phyloP scores from a whole-genome alignment of 345 rosid species.

The Clarkia xantiana region DNA sequence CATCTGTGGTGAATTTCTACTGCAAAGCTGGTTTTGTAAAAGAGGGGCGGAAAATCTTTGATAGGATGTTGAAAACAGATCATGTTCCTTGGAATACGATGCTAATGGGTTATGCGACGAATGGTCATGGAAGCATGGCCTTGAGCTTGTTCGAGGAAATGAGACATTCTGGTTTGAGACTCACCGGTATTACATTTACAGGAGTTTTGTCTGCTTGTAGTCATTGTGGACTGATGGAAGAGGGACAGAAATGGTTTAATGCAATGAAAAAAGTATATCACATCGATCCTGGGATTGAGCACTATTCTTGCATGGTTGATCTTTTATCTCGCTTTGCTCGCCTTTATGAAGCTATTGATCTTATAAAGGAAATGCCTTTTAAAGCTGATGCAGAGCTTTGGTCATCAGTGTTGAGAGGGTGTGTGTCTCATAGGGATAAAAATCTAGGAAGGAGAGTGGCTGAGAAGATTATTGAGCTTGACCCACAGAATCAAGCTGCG shows the following conservation, averaged over 20 bases:
- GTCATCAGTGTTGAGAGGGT: constrained; percentile 67
- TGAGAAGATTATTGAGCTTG: constrained; percentile 48
- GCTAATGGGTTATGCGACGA: constrained; percentile 77
- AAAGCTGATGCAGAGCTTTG: constrained; percentile 54
- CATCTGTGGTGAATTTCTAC: constrained; percentile 67
- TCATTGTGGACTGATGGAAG: constrained; percentile 74
- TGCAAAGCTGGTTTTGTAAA: constrained; percentile 54
- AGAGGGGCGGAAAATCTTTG: constrained; percentile 42
- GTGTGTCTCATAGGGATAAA: constrained; percentile 53
- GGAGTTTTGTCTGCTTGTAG: constrained; percentile 62
- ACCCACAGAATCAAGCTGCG: constrained; percentile 67
- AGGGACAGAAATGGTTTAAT: constrained; percentile 48
- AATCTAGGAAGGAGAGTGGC: constrained; percentile 60
- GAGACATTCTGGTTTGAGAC: constrained; percentile 41
- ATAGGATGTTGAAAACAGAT: constrained; percentile 40
- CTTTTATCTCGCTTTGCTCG: constrained; percentile 71
- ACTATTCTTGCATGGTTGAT: constrained; percentile 69
- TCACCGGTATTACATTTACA: constrained; percentile 40
- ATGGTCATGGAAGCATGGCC: constrained; percentile 58
- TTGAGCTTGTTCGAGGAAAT: constrained; percentile 51
- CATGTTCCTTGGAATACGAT: constrained; percentile 69
- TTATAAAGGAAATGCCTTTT: constrained; percentile 47
- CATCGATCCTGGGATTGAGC: constrained; percentile 57
- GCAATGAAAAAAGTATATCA: constrained; percentile 40
- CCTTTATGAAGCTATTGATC: constrained; percentile 44